These are phyloP conservation scores for Rosa chinensis DNA, from an alignment of 306 rosid genomes.

Conservation along the genomic window DNA sequence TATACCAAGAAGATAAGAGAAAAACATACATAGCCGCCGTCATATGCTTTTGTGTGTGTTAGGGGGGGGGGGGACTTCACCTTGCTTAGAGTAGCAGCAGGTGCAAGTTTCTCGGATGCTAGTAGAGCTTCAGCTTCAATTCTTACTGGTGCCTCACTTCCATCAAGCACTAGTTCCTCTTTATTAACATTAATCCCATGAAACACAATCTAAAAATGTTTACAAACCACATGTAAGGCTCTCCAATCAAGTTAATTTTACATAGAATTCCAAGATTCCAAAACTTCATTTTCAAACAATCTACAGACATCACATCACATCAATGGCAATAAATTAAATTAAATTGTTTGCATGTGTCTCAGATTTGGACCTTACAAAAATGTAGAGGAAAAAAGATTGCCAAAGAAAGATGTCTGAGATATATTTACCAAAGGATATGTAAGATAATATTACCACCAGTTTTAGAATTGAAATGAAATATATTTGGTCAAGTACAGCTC, in stretches of 20 bases:
- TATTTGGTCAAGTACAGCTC: neutral
- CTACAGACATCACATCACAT: neutral
- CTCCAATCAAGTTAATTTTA: slow-evolving; percentile 2
- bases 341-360: neutral
- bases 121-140: slow-evolving; percentile 80
- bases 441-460: neutral
- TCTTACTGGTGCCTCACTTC: slow-evolving; percentile 91
- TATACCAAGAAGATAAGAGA: neutral
- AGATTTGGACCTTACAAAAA: neutral
- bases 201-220: slow-evolving; percentile 59
- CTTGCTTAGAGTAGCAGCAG: slow-evolving; percentile 83
- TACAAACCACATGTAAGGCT: slow-evolving; percentile 21
- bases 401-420: neutral
- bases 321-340: neutral
- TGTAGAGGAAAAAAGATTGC: neutral
- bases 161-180: slow-evolving; percentile 78
- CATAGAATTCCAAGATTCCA: neutral
- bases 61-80: slow-evolving; percentile 38
- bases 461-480: neutral
- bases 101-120: slow-evolving; percentile 81
- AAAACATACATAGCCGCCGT: neutral
- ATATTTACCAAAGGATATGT: neutral
- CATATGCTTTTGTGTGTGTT: too few species aligned
- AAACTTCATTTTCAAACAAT: neutral
- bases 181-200: slow-evolving; percentile 73